Base-by-base conservation (phyloP, 73 alveolate species). In the Uronychia binucleata region DNA sequence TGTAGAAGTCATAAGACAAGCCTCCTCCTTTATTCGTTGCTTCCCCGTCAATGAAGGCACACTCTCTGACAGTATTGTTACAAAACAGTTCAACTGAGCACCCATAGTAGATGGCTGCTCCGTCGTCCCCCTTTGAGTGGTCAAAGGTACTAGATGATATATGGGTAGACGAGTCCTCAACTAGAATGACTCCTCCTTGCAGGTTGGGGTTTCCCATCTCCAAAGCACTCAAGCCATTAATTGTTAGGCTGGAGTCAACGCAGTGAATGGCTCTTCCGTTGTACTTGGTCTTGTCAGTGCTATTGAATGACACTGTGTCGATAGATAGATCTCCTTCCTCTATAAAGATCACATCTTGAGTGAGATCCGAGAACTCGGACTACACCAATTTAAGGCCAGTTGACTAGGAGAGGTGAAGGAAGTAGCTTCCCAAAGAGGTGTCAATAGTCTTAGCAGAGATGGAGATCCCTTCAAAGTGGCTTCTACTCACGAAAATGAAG, bases 11-110 rank as follows among this genome's bases (percentile, higher is more conserved):
- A 32, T 80, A 80, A 1, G 26, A 46, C 30, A 80, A 31, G 25
- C 80, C 27, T 58, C 87, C 87, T 11, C 87, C 87, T 26, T 57
- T 34, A 27, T 1, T 28, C 0, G 5, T 28, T 34, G 87, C 87
- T 1, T 5, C 26, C 27, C 57, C 57, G 29, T 80, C n/a, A 0
- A 1, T 1, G 58, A 80, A 80, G 5, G 1, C 57, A 19, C 67
- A 46, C 5, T 46, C 19, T 11, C n/a, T 19, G 67, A 46, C n/a
- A 46, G 67, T 46, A 19, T 46, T 46, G 5, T 5, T 46, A 46
- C 67, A 46, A 19, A 46, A 5, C 67, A 46, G 5, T 11, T 46
- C 67, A 11, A 19, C 5, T 5, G n/a, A 11, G 19, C 67, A 46
- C 67, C 67, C 67, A 46, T 11, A 46, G 67, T 46, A 46, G 5